Conservation (phyloP, 805 yeast species). For the Candida xiaguanensis region DNA sequence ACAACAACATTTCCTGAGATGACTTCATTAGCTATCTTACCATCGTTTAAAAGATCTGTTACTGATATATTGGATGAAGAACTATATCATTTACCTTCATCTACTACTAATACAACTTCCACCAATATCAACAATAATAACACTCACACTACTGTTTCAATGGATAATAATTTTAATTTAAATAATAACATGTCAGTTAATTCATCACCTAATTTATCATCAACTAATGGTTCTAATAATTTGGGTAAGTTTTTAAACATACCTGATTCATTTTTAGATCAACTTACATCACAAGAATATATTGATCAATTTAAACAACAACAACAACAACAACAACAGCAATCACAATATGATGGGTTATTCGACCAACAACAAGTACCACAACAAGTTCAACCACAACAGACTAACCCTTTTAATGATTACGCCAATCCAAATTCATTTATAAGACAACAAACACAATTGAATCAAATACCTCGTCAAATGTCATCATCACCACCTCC, state of each 20-base stretch:
- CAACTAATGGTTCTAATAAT: slow-evolving; percentile 13
- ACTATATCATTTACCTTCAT: slow-evolving; percentile 40
- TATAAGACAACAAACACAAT: slow-evolving; percentile 7
- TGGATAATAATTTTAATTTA: slow-evolving; percentile 1
- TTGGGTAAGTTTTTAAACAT: slow-evolving; percentile 27
- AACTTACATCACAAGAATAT: slow-evolving; percentile 13
- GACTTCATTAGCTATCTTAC: slow-evolving; percentile 50
- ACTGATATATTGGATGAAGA: slow-evolving; percentile 63
- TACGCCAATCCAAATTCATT: slow-evolving; percentile 39
- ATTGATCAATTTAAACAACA: slow-evolving; percentile 8
- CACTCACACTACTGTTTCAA: neutral
- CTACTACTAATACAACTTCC: slow-evolving; percentile 6
- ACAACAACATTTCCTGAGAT: no score
- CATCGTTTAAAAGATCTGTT: slow-evolving; percentile 48
- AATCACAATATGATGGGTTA: slow-evolving; percentile 1
- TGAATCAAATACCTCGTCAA: slow-evolving; percentile 10
- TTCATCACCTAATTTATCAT: slow-evolving; percentile 12
- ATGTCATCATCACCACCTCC: slow-evolving; percentile 6
- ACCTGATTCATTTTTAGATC: slow-evolving; percentile 25
- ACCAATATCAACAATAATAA: neutral
- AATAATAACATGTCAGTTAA: slow-evolving; percentile 7
- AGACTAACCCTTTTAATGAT: slow-evolving; percentile 32
- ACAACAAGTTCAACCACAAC: slow-evolving; percentile 7
- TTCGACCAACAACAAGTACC: slow-evolving; percentile 12
- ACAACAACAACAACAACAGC: slow-evolving; percentile 8